Evolutionary conservation across 2,329 filamentous ascomycete species (phyloP), one percentile per base, ranked within the genome.

Genomic region (Fusarium bulbicola): DNA sequence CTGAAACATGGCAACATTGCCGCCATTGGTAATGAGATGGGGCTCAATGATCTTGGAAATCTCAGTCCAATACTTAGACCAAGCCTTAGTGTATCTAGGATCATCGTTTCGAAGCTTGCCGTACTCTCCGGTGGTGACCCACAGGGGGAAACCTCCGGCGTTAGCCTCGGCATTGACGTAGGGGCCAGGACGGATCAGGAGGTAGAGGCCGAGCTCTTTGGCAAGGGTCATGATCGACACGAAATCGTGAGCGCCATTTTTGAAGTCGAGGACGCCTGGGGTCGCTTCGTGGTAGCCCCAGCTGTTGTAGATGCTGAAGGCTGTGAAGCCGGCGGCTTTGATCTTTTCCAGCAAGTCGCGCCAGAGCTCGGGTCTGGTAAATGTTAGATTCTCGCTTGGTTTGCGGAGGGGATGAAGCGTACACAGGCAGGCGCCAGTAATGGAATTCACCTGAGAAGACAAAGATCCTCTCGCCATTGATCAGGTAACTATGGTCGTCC

Each of bases 131-230:
- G 89, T 91, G 0, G 89, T 91, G 11, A 89, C 78, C 89, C 90
- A 92, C 3, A 90, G 81, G 1, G 90, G 88, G 63, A 90, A 89
- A 0, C 90, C 90, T 37, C 90, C 90, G 2, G 86, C 89, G 69
- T 87, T 90, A 7, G 88, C 84, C 76, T 92, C 90, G 3, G 89
- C 90, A 69, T 92, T 92, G 64, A 90, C 85, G 63, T 92, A 92
- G 0, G 89, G 89, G 0, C 90, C 89, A 1, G 89, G 88, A 1
- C 89, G 83, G 30, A 78, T 71, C 3, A 87, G 81, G 5, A 86
- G 78, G 20, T 85, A 80, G 37, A 88, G 73, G 1, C 84, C 85
- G 58, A 84, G 80, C 53, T 87, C 84, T 53, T 87, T 82, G 4
- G 85, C 85, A 18, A 84, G 79, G 14, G 78, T 79, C 76, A 88